phyloP scores from a whole-genome alignment of 2,329 filamentous ascomycete species.

The Beauveria rudraprayagi region DNA sequence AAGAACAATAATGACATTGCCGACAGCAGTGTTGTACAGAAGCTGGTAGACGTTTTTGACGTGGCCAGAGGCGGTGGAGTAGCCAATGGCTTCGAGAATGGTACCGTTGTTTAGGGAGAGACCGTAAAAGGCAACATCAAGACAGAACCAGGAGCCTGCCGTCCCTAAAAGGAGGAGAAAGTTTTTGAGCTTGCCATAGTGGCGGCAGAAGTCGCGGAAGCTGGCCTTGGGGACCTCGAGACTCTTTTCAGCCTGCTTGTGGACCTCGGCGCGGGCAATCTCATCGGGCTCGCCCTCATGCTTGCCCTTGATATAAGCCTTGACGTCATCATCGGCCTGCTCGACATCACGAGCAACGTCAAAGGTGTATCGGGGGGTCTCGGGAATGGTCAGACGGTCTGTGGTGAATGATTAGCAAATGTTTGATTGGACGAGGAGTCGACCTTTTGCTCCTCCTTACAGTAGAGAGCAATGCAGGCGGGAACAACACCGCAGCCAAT shows the following conservation, averaged over 20 bases:
- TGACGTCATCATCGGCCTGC: slow-evolving; percentile 63
- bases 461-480: slow-evolving; percentile 75
- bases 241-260: slow-evolving; percentile 42
- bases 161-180: slow-evolving; percentile 68
- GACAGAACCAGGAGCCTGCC: slow-evolving; percentile 73
- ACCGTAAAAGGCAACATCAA: slow-evolving; percentile 55
- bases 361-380: slow-evolving; percentile 83
- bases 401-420: not conserved
- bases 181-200: slow-evolving; percentile 66
- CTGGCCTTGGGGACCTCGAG: slow-evolving; percentile 63
- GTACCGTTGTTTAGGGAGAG: slow-evolving; percentile 69
- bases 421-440: not conserved
- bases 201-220: slow-evolving; percentile 60
- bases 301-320: slow-evolving; percentile 64
- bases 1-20: slow-evolving; percentile 70
- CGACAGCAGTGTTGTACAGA: slow-evolving; percentile 66
- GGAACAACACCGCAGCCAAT: slow-evolving; percentile 77
- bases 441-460: slow-evolving; percentile 18
- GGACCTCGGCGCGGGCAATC: slow-evolving; percentile 51
- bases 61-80: slow-evolving; percentile 43
- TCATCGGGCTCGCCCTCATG: slow-evolving; percentile 58
- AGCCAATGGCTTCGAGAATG: slow-evolving; percentile 65
- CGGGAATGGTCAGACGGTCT: slow-evolving; percentile 69
- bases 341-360: slow-evolving; percentile 69
- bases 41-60: slow-evolving; percentile 54